phyloP scores from a whole-genome alignment of 2,329 filamentous ascomycete species.

The Coniosporium tulheliwenetii region DNA sequence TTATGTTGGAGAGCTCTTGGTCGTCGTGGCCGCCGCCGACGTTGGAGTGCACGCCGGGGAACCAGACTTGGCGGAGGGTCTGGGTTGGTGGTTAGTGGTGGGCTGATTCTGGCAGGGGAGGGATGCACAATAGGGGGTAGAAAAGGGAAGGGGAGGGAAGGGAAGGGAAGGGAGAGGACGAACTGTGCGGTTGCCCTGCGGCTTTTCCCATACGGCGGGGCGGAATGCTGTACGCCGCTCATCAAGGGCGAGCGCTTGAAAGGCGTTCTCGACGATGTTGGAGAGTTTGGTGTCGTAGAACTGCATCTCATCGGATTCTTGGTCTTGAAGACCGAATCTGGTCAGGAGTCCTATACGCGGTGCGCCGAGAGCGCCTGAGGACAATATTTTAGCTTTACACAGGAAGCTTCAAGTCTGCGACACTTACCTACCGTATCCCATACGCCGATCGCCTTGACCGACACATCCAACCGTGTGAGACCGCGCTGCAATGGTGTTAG shows the following conservation, averaged over 20 bases:
- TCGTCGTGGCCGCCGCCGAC: constrained; percentile 30
- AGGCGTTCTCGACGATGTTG: constrained; percentile 24
- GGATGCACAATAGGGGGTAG: neutral
- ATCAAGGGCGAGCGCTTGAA: constrained; percentile 28
- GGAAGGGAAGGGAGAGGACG: constrained; percentile 9
- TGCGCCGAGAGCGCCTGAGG: constrained; percentile 21
- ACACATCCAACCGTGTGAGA: constrained; percentile 14
- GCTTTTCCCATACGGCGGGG: constrained; percentile 27
- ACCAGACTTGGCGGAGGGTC: constrained; percentile 31
- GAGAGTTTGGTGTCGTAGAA: constrained; percentile 33
- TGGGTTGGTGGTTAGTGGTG: constrained; percentile 3
- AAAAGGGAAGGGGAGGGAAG: neutral
- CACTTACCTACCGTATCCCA: constrained; percentile 25
- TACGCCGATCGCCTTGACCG: constrained; percentile 26
- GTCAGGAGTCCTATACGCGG: constrained; percentile 27
- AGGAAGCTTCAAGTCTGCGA: constrained; percentile 1
- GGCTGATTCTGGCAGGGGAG: neutral
- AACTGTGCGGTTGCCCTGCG: constrained; percentile 24
- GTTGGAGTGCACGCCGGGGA: constrained; percentile 29
- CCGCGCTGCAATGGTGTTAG: constrained; percentile 6
- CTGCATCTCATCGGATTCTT: constrained; percentile 16
- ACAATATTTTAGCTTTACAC: neutral
- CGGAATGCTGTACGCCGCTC: constrained; percentile 24
- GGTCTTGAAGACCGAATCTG: constrained; percentile 7
- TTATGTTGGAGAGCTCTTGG: constrained; percentile 33